Base-by-base conservation (phyloP, 2,329 filamentous ascomycete genomes). In the Colletotrichum sidae region DNA sequence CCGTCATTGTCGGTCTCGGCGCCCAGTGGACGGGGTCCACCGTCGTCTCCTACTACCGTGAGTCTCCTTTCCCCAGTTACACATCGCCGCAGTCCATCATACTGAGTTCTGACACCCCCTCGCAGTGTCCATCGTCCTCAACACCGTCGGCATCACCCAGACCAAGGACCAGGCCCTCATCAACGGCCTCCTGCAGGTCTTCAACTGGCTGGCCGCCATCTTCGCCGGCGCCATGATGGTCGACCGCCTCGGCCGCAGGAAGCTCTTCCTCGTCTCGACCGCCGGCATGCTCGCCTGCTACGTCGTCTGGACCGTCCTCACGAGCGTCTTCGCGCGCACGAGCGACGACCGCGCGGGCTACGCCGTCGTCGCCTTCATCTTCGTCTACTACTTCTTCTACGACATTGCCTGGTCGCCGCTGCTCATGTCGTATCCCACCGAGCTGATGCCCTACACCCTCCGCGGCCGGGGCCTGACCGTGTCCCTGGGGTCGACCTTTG, bases 191-290 rank as follows among this genome's bases (percentile, higher is more conserved):
- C 64, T 67, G 0, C 64, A 67, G 50, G 34, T 63, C 12, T 67
- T 58, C 49, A 67, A 67, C 59, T 63, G 59, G 54, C 11, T 62
- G 2, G 60, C 60, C 2, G 59, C 64, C 15, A 55, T 63, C 1
- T 58, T 63, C 15, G 61, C 61, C 3, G 81, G 81, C 55, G 77
- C 84, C 63, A 71, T 74, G 39, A 72, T 81, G 49, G 72, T 84
- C 50, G 83, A 86, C 70, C 78, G 74, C n/a, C 70, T 70, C 12
- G 67, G 68, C 25, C 68, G 68, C 15, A 50, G 83, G 57, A 84
- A 82, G 70, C 77, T 83, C 3, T 75, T 86, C 12, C 78, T 85
- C 49, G 75, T 77, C 46, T 77, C 75, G 5, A 77, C 77, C 10
- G 70, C 65, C 8, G 70, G 69, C 12, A 68, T 74, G 38, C 70